Base-by-base conservation (phyloP, 495 filamentous ascomycete species). In the Penicillium steckii region DNA sequence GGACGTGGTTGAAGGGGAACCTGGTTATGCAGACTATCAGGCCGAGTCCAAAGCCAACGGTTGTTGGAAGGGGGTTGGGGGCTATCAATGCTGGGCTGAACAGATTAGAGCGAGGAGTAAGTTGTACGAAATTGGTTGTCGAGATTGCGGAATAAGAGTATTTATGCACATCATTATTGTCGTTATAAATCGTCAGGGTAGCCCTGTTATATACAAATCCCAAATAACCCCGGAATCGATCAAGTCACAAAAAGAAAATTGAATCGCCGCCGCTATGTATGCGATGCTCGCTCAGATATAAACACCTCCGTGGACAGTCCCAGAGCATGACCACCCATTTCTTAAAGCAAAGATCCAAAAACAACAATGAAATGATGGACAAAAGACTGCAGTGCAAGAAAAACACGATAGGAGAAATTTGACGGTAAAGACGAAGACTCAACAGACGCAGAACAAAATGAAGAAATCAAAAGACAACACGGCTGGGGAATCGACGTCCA, bases 41-140 rank as follows among this genome's bases (percentile, higher is more conserved):
- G 32, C 76, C 78, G 17, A 78, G 70, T 60, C 77, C 79, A 19
- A 61, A 69, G 56, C 57, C 72, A 15, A 59, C 52, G 26, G 62
- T 80, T 3, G 60, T 81, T 5, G 74, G 67, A 22, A 72, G 70
- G 29, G 77, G 78, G 0, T 53, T 81, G 49, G 65, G 55, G 30
- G 59, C 66, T 40, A 65, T 77, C 6, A 73, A 78, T 61, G 58
- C 60, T 30, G 78, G 63, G 19, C 67, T 80, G 51, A 75, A 80
- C 47, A 44, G 43, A 18, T 35, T 79, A 41, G 61, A 48, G 21
- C 55, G 21, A 21, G 76, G 78, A 7, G 77, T 81, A 8, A 80
- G 76, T 49, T 76, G 77, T 52, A 59, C 48, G 35, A 80, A 78
- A 64, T 62, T 80, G 58, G 66, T 79, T 49, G 57, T 77, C 57